These are phyloP conservation scores for Kwoniella pini DNA, from an alignment of 768 basidiomycete genomes.

Conservation along the genomic window DNA sequence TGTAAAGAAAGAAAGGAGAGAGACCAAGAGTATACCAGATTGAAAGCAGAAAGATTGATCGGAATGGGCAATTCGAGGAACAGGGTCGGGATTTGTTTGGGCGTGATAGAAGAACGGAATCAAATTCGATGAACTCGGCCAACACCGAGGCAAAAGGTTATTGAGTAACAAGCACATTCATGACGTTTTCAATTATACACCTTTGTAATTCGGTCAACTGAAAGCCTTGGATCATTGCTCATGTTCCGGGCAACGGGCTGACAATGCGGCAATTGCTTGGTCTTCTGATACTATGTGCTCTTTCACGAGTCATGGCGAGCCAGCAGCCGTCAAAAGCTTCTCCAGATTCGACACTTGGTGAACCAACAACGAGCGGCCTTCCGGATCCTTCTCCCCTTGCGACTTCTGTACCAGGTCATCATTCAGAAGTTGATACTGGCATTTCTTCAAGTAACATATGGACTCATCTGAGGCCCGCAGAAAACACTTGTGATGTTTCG, in stretches of 20 bases:
- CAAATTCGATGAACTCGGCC: constrained; percentile 4
- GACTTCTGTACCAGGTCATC: no score
- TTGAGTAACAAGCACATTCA: no score
- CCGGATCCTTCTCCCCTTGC: no score
- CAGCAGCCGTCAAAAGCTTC: not conserved
- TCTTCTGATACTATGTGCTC: not conserved
- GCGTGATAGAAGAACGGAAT: constrained; percentile 5
- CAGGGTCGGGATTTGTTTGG: not conserved
- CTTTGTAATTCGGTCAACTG: not conserved
- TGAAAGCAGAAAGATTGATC: not conserved
- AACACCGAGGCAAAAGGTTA: not conserved
- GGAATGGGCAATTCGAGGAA: not conserved
- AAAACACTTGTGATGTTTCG: no score
- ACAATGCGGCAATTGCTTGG: constrained; percentile 10
- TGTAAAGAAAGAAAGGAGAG: not conserved
- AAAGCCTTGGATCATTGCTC: not conserved
- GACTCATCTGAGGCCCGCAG: no score
- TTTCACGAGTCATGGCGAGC: not conserved
- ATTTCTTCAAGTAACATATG: no score
- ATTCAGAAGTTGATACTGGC: no score
- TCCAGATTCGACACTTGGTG: not conserved
- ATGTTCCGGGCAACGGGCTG: not conserved
- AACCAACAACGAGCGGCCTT: no score
- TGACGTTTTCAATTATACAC: not conserved
- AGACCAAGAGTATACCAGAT: constrained; percentile 1